Percentiles rank a stretch among this genome's conserved stretches.
Evolutionary conservation across 2,329 filamentous ascomycete genomes (phyloP).

Genomic region (Sphaerulina musiva): DNA sequence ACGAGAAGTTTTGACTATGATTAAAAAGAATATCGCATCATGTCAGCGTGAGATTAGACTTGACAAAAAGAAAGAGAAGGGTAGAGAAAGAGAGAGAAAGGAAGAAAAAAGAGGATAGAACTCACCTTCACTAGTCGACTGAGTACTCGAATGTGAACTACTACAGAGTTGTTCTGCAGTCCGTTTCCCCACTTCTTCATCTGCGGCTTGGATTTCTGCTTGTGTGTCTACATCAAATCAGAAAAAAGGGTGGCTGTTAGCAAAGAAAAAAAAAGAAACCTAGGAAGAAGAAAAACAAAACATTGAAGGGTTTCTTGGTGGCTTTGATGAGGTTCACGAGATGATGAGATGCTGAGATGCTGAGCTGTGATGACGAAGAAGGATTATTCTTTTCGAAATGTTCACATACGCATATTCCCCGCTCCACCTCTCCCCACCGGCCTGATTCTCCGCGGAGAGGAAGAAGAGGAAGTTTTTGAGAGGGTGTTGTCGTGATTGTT

Average conservation of each 20-base stretch:
- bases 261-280: no score
- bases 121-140: constrained; percentile 7
- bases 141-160: constrained; percentile 3
- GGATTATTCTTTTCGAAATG: not conserved
- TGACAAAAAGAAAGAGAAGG: no score
- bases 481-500: no score
- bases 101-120: not conserved
- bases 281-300: no score
- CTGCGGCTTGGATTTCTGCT: constrained; percentile 11
- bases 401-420: constrained; percentile 17
- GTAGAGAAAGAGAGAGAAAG: no score
- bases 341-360: not conserved
- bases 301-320: no score
- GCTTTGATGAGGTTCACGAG: not conserved
- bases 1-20: not conserved
- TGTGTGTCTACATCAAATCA: constrained; percentile 1
- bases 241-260: no score
- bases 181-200: constrained; percentile 12
- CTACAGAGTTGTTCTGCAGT: constrained; percentile 7
- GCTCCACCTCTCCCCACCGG: constrained; percentile 19
- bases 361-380: not conserved
- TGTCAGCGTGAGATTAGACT: not conserved
- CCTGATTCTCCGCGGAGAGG: constrained; percentile 8
- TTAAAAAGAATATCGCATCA: not conserved
- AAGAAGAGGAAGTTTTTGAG: no score